Percentiles rank a stretch among this genome's conserved stretches.
Evolutionary conservation across 805 yeast species (phyloP).

Genomic region (Pichia thaimueangensis): DNA sequence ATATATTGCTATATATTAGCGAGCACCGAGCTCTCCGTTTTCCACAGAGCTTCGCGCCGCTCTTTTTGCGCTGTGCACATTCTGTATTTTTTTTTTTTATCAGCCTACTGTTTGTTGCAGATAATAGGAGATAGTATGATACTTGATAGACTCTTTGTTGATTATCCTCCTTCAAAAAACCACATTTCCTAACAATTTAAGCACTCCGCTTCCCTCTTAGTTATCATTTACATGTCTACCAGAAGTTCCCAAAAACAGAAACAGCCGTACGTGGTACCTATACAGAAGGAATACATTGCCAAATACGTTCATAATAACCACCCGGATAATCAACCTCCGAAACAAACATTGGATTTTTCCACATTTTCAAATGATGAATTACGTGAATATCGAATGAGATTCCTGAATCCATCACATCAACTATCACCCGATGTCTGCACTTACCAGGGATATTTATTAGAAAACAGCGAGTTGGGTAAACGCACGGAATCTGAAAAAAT

Average conservation of each 20-base stretch:
- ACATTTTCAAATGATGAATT: conserved; percentile 56
- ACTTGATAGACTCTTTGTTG: too few relatives aligned
- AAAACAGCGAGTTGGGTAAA: conserved; percentile 61
- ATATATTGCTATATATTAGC: too few relatives aligned
- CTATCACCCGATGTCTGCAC: conserved; percentile 59
- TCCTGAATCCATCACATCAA: conserved; percentile 26
- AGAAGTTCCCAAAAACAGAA: conserved; percentile 14
- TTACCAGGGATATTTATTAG: conserved; percentile 61
- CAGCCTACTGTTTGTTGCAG: too few relatives aligned
- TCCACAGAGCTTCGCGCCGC: too few relatives aligned
- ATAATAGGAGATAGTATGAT: too few relatives aligned
- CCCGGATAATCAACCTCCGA: conserved; percentile 46
- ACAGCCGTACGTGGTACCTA: conserved; percentile 40
- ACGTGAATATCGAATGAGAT: conserved; percentile 60
- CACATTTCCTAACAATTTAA: too few relatives aligned
- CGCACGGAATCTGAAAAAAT: conserved; percentile 41
- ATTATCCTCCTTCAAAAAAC: too few relatives aligned
- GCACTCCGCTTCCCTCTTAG: too few relatives aligned
- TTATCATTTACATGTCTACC: too few relatives aligned
- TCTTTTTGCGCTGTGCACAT: too few relatives aligned
- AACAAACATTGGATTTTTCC: conserved; percentile 65
- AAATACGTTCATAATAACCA: conserved; percentile 71
- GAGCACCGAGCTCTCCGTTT: too few relatives aligned
- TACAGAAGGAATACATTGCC: conserved; percentile 60
- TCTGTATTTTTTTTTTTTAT: too few relatives aligned